phyloP scores from a whole-genome alignment of 2,329 filamentous ascomycete genomes.

The Talaromyces piceae region DNA sequence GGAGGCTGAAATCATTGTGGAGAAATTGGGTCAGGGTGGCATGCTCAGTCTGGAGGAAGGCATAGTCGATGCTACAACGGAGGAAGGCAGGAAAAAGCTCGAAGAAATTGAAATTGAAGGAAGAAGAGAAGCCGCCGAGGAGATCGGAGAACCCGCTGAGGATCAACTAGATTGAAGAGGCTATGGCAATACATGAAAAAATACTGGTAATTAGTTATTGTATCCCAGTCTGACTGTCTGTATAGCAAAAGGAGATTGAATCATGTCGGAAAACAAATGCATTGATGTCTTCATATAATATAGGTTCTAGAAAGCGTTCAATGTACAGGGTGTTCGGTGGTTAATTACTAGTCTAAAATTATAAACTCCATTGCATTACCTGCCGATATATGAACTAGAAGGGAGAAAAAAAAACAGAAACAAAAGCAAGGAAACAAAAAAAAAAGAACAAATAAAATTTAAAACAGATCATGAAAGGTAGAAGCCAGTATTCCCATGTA shows the following conservation, averaged over 20 bases:
- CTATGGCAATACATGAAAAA: neutral
- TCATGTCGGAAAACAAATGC: no score
- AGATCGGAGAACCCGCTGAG: constrained; percentile 45
- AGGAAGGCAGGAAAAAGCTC: constrained; percentile 70
- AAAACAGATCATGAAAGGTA: constrained; percentile 9
- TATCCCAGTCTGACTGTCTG: no score
- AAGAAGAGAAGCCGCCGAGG: constrained; percentile 43
- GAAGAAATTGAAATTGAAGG: constrained; percentile 63
- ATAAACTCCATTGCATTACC: constrained; percentile 16
- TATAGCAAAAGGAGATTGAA: no score
- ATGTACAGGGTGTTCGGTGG: neutral
- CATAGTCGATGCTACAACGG: constrained; percentile 90
- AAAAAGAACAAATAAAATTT: constrained; percentile 7
- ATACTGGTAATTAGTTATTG: neutral
- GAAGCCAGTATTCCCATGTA: constrained; percentile 3
- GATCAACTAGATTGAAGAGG: constrained; percentile 12
- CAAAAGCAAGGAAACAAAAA: no score
- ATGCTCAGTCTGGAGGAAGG: constrained; percentile 88
- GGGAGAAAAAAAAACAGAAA: constrained; percentile 10
- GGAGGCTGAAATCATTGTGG: constrained; percentile 78
- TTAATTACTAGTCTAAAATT: constrained; percentile 5
- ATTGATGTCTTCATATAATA: no score
- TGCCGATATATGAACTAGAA: constrained; percentile 13
- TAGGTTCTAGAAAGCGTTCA: no score
- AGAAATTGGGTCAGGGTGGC: constrained; percentile 70